Percentiles rank a stretch among this genome's conserved stretches.
Evolutionary conservation across 768 basidiomycete species (phyloP).

Genomic region (Cytidiella melzeri): DNA sequence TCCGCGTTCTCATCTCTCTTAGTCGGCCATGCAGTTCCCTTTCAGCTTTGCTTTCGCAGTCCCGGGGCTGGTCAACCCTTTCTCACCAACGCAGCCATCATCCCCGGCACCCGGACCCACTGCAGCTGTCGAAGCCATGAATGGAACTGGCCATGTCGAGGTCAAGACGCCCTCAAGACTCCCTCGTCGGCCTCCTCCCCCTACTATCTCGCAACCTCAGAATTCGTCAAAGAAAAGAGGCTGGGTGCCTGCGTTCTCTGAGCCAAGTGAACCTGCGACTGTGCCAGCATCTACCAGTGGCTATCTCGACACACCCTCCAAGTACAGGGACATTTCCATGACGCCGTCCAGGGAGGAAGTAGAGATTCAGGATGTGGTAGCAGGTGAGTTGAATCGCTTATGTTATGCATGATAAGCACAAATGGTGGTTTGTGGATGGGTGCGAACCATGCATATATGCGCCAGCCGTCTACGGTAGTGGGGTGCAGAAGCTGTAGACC

Average conservation of each 20-base stretch:
- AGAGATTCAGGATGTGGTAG: constrained; percentile 41
- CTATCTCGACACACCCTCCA: constrained; percentile 65
- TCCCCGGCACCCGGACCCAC: constrained; percentile 13
- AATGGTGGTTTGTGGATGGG: too few relatives aligned
- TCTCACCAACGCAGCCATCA: constrained; percentile 29
- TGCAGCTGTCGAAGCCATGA: constrained; percentile 20
- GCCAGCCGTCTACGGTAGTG: too few relatives aligned
- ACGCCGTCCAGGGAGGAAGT: constrained; percentile 25
- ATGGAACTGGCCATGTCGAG: constrained; percentile 17
- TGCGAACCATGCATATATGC: too few relatives aligned
- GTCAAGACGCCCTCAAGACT: constrained; percentile 12
- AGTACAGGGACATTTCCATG: constrained; percentile 39
- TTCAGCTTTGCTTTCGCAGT: constrained; percentile 68
- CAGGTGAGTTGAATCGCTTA: constrained; percentile 29
- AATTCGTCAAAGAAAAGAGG: constrained; percentile 56
- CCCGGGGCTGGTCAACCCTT: constrained; percentile 64
- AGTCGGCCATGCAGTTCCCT: constrained; percentile 37
- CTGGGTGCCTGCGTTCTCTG: constrained; percentile 62
- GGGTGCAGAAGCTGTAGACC: too few relatives aligned
- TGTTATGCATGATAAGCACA: too few relatives aligned
- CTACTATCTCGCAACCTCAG: constrained; percentile 34
- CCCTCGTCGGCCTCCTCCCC: constrained; percentile 18
- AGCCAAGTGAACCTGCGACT: constrained; percentile 46
- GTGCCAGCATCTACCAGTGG: constrained; percentile 51
- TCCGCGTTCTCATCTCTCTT: constrained; percentile 7